These are phyloP conservation scores for Leccinum subtestaceum DNA, from an alignment of 768 basidiomycete species.

Conservation along the genomic window DNA sequence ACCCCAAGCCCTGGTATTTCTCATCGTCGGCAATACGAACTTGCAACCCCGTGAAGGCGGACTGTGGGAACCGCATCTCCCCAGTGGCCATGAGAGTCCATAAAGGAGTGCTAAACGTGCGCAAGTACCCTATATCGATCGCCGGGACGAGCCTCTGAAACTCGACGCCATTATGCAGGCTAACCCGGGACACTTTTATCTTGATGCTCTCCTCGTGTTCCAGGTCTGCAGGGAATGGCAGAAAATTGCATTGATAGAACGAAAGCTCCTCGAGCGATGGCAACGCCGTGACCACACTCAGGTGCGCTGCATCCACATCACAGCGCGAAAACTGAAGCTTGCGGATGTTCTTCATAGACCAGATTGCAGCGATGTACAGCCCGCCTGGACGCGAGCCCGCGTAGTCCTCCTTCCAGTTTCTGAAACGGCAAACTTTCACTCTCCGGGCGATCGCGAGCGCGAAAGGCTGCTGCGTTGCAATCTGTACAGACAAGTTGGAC, in stretches of 20 bases:
- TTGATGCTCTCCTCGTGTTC: background rate
- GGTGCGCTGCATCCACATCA: conserved; percentile 13
- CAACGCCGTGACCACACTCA: conserved; percentile 11
- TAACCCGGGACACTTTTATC: background rate
- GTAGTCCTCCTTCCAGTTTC: background rate
- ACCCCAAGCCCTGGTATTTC: background rate
- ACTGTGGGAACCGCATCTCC: background rate
- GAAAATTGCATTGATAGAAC: conserved; percentile 4
- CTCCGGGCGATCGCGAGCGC: background rate
- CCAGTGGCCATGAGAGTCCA: background rate
- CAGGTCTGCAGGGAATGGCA: too few relatives aligned
- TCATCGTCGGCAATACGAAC: background rate
- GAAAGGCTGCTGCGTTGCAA: background rate
- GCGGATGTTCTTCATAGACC: conserved; percentile 19
- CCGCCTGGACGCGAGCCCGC: background rate
- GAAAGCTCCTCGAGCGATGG: conserved; percentile 16
- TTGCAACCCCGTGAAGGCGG: background rate
- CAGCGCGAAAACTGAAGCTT: conserved; percentile 10
- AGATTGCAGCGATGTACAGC: background rate
- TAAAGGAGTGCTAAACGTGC: background rate
- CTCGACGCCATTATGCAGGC: background rate
- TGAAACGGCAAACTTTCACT: conserved; percentile 1
- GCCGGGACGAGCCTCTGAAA: background rate
- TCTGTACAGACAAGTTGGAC: background rate
- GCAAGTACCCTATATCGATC: background rate